Evolutionary conservation across 1,139 yeast species (phyloP).

Genomic region (Yamadazyma atmosphaerica): DNA sequence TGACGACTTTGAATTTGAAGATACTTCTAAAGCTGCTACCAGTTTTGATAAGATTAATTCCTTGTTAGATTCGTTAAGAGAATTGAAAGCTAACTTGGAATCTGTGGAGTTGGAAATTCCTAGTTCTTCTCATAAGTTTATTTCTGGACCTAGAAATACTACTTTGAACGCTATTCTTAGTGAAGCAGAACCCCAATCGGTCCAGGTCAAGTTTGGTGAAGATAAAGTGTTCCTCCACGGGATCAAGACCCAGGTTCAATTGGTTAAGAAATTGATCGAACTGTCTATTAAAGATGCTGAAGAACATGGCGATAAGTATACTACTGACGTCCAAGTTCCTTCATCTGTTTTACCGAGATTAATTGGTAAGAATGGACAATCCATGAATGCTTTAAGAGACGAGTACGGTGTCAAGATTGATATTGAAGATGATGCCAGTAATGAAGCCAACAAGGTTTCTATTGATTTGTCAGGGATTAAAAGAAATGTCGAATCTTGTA

Average conservation of each 20-base stretch:
- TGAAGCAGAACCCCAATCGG: slow-evolving; percentile 38
- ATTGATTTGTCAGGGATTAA: slow-evolving; percentile 74
- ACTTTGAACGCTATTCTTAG: slow-evolving; percentile 54
- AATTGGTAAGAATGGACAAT: slow-evolving; percentile 87
- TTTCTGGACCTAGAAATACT: slow-evolving; percentile 58
- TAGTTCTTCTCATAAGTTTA: slow-evolving; percentile 54
- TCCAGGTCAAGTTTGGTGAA: slow-evolving; percentile 41
- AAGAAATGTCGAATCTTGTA: slow-evolving; percentile 77
- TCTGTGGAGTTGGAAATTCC: slow-evolving; percentile 54
- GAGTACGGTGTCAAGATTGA: slow-evolving; percentile 80
- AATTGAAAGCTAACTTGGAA: slow-evolving; percentile 54
- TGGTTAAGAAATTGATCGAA: slow-evolving; percentile 53
- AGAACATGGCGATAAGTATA: slow-evolving; percentile 61
- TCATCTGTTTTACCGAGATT: slow-evolving; percentile 68
- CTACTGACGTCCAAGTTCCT: slow-evolving; percentile 56
- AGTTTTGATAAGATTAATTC: slow-evolving; percentile 49
- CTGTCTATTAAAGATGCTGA: slow-evolving; percentile 62
- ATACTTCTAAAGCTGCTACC: slow-evolving; percentile 17
- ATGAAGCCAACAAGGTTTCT: slow-evolving; percentile 49
- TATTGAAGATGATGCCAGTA: slow-evolving; percentile 37
- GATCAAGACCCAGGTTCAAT: slow-evolving; percentile 53
- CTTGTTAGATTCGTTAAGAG: slow-evolving; percentile 57
- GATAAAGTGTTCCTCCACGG: slow-evolving; percentile 69
- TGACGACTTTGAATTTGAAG: slow-evolving; percentile 39
- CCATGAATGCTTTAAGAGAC: slow-evolving; percentile 68